Evolutionary conservation across 208 protist species (phyloP), one percentile per base, ranked within the genome.

Genomic region (Leishmania gerbilli): DNA sequence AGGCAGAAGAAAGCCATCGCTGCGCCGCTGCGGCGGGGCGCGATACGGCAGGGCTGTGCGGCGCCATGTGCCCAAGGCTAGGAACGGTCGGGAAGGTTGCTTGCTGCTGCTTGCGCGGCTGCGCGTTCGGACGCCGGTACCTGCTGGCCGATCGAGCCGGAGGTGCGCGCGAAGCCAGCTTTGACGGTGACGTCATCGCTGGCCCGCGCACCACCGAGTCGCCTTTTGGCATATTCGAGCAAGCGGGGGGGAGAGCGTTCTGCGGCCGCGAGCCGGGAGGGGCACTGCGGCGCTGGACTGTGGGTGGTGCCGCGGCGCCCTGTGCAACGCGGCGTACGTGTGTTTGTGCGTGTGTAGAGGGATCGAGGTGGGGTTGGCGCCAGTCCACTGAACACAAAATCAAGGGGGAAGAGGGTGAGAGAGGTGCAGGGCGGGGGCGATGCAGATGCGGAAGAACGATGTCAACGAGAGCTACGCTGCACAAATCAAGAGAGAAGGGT

Each of bases 31-130:
- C n/a, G 45, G 85, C 76, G 17, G 79, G 56, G 24, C 82, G 82
- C 24, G 82, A 37, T 67, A 86, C 68, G 42, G 79, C 74, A 1
- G 82, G 82, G 78, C 82, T 86, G 78, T 86, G 82, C 56, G 82
- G 82, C 0, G 78, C 74, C 8, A 82, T 56, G 31, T 42, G 65
- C 1, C 47, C 82, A 55, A 77, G 53, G 15, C 47, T 45, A 17
- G 60, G 19, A 6, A 76, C 1, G n/a, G 34, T 3, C 31, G 31
- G 19, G 11, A 62, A 9, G 13, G 51, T 7, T 40, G 71, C 7
- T 21, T 74, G 51, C 24, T 31, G 76, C 76, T 74, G 62, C 49
- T 80, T 69, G 34, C 47, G 64, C 49, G 17, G 51, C 40, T 11
- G n/a, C 37, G 74, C 17, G 13, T 47, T 47, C 37, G 74, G 27